Conservation (phyloP, 495 filamentous ascomycete genomes). For the Monascus purpureus region DNA sequence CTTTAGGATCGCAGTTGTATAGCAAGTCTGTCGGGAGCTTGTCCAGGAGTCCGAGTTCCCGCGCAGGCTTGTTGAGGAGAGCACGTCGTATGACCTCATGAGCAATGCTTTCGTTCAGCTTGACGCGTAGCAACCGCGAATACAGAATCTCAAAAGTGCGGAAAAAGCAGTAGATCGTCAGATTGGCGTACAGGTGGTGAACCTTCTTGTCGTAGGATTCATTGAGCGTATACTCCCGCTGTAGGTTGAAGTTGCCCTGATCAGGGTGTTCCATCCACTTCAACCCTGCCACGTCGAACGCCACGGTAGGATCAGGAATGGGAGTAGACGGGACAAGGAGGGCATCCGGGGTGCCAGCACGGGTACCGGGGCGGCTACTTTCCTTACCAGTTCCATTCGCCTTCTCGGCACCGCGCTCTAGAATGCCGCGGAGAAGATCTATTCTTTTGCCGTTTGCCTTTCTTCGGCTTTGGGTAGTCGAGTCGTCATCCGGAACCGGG, state of each 20-base stretch:
- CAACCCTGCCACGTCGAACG: constrained; percentile 29
- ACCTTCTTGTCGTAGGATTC: constrained; percentile 62
- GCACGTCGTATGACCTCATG: constrained; percentile 56
- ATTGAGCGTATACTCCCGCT: constrained; percentile 59
- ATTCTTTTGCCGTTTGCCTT: constrained; percentile 56
- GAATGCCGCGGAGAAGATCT: constrained; percentile 71
- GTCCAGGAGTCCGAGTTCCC: constrained; percentile 62
- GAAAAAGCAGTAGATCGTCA: constrained; percentile 86
- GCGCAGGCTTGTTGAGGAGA: constrained; percentile 55
- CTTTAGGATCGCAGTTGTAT: constrained; percentile 43
- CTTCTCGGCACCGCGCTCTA: constrained; percentile 60
- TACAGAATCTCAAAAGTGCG: constrained; percentile 80
- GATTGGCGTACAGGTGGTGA: constrained; percentile 81
- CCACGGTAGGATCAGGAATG: constrained; percentile 32
- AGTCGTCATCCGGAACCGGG: constrained; percentile 31
- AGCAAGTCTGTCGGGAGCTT: constrained; percentile 74
- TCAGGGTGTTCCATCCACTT: constrained; percentile 49
- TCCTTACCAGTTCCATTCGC: constrained; percentile 53
- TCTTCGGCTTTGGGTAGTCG: constrained; percentile 41
- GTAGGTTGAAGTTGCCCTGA: constrained; percentile 33
- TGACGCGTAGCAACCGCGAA: constrained; percentile 67
- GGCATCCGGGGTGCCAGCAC: constrained; percentile 74
- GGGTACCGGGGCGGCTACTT: constrained; percentile 60
- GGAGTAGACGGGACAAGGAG: constrained; percentile 40
- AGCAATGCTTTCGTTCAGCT: constrained; percentile 59